phyloP scores from a whole-genome alignment of 164 flowering plant species.

The Tinospora cordifolia region DNA sequence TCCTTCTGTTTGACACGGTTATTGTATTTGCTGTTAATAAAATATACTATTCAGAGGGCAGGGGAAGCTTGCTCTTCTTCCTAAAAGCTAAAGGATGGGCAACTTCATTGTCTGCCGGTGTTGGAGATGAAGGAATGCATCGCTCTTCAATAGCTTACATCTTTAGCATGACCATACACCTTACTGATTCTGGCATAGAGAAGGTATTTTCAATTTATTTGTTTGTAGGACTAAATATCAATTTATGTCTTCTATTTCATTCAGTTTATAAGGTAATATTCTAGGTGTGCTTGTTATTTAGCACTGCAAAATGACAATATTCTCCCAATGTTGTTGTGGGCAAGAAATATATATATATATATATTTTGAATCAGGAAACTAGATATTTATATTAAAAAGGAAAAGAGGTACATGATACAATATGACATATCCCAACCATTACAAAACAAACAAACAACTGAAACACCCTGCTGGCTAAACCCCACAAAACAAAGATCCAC shows the following conservation, averaged over 20 bases:
- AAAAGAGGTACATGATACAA: no score
- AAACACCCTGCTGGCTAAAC: no score
- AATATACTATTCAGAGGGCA: conserved; percentile 65
- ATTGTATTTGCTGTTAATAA: background rate
- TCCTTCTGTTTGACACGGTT: background rate
- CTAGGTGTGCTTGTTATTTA: no score
- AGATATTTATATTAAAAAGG: no score
- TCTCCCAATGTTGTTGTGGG: no score
- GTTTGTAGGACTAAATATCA: background rate
- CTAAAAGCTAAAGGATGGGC: conserved; percentile 85
- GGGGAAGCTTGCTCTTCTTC: conserved; percentile 77
- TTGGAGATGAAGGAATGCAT: conserved; percentile 83
- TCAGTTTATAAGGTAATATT: no score
- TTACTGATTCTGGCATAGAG: conserved; percentile 81
- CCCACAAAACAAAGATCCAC: no score
- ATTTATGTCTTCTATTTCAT: background rate
- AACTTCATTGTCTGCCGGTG: conserved; percentile 93
- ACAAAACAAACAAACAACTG: no score
- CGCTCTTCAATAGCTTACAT: conserved; percentile 77
- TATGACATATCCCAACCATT: no score
- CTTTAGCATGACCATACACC: conserved; percentile 73
- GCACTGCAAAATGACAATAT: no score
- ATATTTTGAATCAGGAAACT: no score
- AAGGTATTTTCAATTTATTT: conserved; percentile 38
- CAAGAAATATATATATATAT: no score